Evolutionary conservation across 2,329 filamentous ascomycete genomes (phyloP).

Genomic region (Pseudopithomyces chartarum): DNA sequence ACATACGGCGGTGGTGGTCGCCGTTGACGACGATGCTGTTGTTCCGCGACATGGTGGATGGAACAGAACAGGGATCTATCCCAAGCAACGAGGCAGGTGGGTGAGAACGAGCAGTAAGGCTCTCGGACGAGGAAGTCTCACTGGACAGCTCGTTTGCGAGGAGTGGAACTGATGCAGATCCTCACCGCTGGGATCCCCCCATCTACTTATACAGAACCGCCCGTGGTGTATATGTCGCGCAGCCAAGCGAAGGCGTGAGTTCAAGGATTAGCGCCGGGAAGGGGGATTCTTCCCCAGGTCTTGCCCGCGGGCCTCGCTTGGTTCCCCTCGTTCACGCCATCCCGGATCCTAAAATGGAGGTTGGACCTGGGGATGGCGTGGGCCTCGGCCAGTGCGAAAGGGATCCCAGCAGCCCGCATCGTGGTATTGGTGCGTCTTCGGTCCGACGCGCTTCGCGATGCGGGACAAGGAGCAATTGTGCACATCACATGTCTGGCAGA

Average conservation of each 20-base stretch:
- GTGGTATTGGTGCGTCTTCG: conserved; percentile 12
- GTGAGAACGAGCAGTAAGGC: not conserved
- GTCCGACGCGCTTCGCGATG: conserved; percentile 3
- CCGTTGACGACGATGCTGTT: conserved; percentile 39
- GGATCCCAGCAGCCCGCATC: not conserved
- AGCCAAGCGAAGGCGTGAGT: conserved; percentile 25
- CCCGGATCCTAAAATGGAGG: not conserved
- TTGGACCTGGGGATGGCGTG: conserved; percentile 11
- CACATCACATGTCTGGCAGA: conserved; percentile 6
- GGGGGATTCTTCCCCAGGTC: not conserved
- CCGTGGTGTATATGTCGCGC: conserved; percentile 11
- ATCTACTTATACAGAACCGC: conserved; percentile 8
- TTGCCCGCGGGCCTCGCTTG: not conserved
- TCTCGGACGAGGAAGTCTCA: not conserved
- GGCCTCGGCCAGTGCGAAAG: not conserved
- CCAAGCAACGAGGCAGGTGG: not conserved
- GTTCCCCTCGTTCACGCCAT: not conserved
- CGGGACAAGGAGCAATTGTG: not conserved
- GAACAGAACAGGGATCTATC: not conserved
- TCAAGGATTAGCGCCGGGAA: conserved; percentile 30
- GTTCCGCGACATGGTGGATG: conserved; percentile 34
- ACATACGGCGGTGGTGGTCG: conserved; percentile 37
- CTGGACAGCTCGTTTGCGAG: not conserved
- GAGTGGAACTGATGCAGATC: not conserved
- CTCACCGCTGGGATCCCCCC: not conserved